These are phyloP conservation scores for Pichia kluyveri DNA, from an alignment of 805 yeast species.

Conservation along the genomic window DNA sequence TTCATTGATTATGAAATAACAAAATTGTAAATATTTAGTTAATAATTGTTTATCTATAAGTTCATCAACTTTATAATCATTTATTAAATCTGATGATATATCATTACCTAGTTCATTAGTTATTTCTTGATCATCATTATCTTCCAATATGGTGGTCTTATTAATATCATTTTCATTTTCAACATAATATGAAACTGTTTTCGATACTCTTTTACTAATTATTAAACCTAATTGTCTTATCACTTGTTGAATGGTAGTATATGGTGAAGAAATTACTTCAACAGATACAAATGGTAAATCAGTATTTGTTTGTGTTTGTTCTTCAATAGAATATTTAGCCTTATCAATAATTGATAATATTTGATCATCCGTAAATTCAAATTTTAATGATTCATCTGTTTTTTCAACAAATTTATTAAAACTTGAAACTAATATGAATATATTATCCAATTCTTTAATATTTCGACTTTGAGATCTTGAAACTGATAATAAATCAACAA, in stretches of 20 bases:
- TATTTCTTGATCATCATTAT: no score
- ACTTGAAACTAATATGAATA: slow-evolving; percentile 4
- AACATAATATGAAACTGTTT: slow-evolving; percentile 6
- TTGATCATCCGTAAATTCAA: slow-evolving; percentile 1
- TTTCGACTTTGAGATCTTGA: not conserved
- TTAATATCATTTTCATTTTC: no score
- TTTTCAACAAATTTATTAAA: slow-evolving; percentile 11
- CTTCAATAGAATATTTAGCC: slow-evolving; percentile 2
- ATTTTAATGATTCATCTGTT: not conserved
- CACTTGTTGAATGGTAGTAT: slow-evolving; percentile 6
- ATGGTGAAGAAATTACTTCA: not conserved
- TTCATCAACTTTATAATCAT: slow-evolving; percentile 7
- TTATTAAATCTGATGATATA: not conserved
- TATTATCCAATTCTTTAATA: slow-evolving; percentile 5
- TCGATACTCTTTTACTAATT: slow-evolving; percentile 6
- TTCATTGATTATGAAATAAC: slow-evolving; percentile 21
- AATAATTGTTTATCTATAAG: slow-evolving; percentile 12
- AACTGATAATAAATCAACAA: slow-evolving; percentile 1
- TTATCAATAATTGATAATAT: slow-evolving; percentile 10
- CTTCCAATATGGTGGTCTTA: no score
- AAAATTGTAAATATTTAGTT: slow-evolving; percentile 19
- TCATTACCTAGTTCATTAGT: no score
- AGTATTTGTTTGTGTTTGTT: not conserved
- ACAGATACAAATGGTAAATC: not conserved
- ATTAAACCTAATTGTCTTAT: slow-evolving; percentile 13